Base-by-base conservation (phyloP, 768 basidiomycete genomes). In the Calvatia gigantea region DNA sequence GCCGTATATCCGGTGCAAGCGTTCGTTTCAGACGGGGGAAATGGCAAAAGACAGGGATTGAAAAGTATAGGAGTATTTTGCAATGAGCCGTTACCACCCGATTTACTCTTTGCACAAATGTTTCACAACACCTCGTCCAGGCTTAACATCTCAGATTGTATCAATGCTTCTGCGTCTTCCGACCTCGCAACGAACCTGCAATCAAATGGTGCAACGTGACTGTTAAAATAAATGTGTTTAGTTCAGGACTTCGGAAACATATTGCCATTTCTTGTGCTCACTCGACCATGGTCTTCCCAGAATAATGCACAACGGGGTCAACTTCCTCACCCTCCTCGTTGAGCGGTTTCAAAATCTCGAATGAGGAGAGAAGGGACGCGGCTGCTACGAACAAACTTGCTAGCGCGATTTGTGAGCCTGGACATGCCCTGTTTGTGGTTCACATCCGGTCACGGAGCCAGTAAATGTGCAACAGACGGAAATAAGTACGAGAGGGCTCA, bases 371-470 rank as follows among this genome's bases (percentile, higher is more conserved):
- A 25, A 67, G 54, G 14, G 63, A 61, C 2, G 58, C 63, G 27
- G 60, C 57, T 5, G 53, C 58, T 14, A 65, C 58, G 53, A 60
- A 65, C 19, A 65, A 11, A 27, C 50, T 60, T 31, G 58, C 48
- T 23, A 59, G 54, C 0, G 55, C 62, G 29, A 67, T 50, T 51
- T 64, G 60, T 9, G 63, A 63, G 9, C 68, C 68, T 3, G 68
- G 63, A 53, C 68, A 69, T 32, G 62, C 61, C 15, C 67, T 64
- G 50, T 41, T 9, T 4, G n/a, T 23, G 8, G 2, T 35, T 19
- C 11, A n/a, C n/a, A 7, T 6, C 4, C 9, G 9, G 9, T 32
- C 25, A 47, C 9, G 7, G 5, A 53, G 28, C 6, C 4, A 23
- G 4, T 21, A 17, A 31, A 25, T n/a, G 25, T n/a, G n/a, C n/a